These are phyloP conservation scores for Yarrowia hollandica DNA, from an alignment of 805 yeast species.

Conservation along the genomic window DNA sequence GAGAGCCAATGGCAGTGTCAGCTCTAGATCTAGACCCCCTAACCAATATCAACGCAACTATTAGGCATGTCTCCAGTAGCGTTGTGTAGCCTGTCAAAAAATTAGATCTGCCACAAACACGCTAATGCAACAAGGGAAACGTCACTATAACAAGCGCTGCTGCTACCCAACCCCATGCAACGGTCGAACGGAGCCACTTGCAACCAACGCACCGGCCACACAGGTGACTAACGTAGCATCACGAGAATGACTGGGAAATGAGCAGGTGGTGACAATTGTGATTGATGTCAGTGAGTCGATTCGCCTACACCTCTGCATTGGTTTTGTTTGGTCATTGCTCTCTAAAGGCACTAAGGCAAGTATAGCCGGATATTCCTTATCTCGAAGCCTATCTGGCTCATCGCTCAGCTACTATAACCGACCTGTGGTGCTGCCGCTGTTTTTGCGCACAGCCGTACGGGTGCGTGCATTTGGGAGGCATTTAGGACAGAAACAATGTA, in stretches of 20 bases:
- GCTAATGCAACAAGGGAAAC: neutral
- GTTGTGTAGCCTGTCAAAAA: neutral
- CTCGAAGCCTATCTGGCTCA: slow-evolving; percentile 9
- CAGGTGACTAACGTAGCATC: neutral
- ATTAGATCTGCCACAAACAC: neutral
- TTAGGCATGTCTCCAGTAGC: too few relatives aligned
- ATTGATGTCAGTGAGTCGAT: neutral
- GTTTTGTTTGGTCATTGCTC: neutral
- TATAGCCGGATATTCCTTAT: slow-evolving; percentile 1
- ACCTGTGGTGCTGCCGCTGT: slow-evolving; percentile 4
- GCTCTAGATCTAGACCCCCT: too few relatives aligned
- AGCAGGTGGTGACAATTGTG: neutral
- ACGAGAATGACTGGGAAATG: neutral
- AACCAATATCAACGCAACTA: too few relatives aligned
- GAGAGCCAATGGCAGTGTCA: too few relatives aligned
- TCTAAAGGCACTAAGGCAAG: neutral
- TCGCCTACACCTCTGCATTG: neutral
- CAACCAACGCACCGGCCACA: too few relatives aligned
- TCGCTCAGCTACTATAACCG: slow-evolving; percentile 25
- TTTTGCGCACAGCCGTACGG: neutral
- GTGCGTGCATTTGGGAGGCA: neutral
- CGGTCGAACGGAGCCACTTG: slow-evolving; percentile 11
- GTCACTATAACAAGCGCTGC: too few relatives aligned
- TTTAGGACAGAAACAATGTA: neutral
- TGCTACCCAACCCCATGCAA: neutral